Evolutionary conservation across 306 rosid species (phyloP).

Genomic region (Vachellia pachyceras): DNA sequence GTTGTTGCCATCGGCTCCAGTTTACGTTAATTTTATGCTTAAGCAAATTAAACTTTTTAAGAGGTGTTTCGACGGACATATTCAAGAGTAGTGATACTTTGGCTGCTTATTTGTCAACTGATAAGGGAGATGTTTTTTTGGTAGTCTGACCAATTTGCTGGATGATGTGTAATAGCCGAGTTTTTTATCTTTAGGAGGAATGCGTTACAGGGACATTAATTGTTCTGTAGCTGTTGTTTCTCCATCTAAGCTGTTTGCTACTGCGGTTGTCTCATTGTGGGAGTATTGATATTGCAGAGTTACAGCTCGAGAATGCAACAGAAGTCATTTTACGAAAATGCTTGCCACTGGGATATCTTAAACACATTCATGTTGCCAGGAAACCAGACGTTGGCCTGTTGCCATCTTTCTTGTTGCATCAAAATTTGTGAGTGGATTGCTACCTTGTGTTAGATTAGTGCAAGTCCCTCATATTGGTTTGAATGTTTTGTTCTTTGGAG

Average conservation of each 20-base stretch:
- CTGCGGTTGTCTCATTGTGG: constrained; percentile 15
- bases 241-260: neutral
- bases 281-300: constrained; percentile 48
- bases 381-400: constrained; percentile 41
- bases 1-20: no score
- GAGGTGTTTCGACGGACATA: neutral
- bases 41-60: neutral
- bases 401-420: constrained; percentile 53
- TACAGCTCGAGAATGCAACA: constrained; percentile 40
- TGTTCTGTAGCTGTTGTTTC: constrained; percentile 2
- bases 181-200: neutral
- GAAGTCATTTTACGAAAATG: constrained; percentile 51
- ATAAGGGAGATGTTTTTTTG: neutral
- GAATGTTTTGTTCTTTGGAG: constrained; percentile 1
- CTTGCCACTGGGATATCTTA: constrained; percentile 50
- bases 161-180: neutral
- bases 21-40: neutral
- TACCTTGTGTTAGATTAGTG: neutral
- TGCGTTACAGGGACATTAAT: constrained; percentile 7
- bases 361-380: constrained; percentile 41
- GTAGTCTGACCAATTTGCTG: constrained; percentile 10
- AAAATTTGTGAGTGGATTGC: constrained; percentile 60
- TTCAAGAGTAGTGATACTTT: neutral
- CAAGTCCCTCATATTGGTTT: constrained; percentile 16
- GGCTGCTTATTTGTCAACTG: neutral